Percentiles rank a stretch among this genome's conserved stretches.
Conservation (phyloP, 257 asterid genomes). For the Ehretia macrophylla region DNA sequence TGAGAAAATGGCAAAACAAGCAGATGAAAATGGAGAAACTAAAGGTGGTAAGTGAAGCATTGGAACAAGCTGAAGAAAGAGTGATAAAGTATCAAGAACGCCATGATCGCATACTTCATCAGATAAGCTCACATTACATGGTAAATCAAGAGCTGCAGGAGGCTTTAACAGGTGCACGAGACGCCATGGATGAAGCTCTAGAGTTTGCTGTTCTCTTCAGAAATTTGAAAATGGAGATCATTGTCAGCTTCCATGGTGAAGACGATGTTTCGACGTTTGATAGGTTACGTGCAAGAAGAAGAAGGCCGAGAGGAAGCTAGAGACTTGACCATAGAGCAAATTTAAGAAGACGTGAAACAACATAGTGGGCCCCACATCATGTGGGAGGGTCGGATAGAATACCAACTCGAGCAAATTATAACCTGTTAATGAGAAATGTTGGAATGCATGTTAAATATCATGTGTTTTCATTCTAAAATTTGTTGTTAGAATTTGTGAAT, state of each 20-base stretch:
- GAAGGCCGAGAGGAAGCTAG: constrained; percentile 8
- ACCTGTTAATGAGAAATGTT: too few relatives aligned
- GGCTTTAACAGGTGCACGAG: constrained; percentile 37
- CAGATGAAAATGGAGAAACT: constrained; percentile 18
- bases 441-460: too few relatives aligned
- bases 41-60: constrained; percentile 23
- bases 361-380: too few relatives aligned
- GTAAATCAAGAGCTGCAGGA: constrained; percentile 32
- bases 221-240: constrained; percentile 25
- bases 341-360: background rate
- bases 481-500: too few relatives aligned
- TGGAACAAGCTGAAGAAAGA: constrained; percentile 34
- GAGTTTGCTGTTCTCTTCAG: constrained; percentile 26
- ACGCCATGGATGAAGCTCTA: constrained; percentile 34
- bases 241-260: constrained; percentile 19
- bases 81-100: constrained; percentile 32
- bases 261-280: constrained; percentile 4
- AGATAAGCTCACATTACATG: constrained; percentile 40
- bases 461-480: too few relatives aligned
- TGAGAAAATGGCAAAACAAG: constrained; percentile 21
- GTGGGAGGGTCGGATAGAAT: background rate
- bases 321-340: too few relatives aligned
- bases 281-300: constrained; percentile 11
- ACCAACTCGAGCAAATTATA: too few relatives aligned
- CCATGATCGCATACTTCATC: constrained; percentile 36